Evolutionary conservation across 148 eudicot species (phyloP).

Genomic region (Amaranthus cruentus): DNA sequence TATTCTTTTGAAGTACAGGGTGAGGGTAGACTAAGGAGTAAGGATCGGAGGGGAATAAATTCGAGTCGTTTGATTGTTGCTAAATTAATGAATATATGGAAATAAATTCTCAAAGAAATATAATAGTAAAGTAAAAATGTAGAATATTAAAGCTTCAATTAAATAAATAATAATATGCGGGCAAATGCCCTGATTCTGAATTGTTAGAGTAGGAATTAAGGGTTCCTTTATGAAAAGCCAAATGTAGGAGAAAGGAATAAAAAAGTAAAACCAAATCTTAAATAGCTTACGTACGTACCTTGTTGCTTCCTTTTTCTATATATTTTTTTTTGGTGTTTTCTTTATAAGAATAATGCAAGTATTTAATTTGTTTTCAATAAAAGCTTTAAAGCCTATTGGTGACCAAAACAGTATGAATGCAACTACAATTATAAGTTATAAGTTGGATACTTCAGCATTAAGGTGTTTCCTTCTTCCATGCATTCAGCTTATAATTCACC

Average conservation of each 20-base stretch:
- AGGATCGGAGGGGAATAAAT: too few relatives aligned
- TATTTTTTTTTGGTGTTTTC: neutral
- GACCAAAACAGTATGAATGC: slow-evolving; percentile 2
- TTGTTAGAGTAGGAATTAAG: slow-evolving; percentile 12
- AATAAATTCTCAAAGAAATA: too few relatives aligned
- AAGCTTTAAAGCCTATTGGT: neutral
- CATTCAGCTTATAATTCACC: neutral
- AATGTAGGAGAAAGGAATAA: slow-evolving; percentile 11
- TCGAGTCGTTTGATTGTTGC: too few relatives aligned
- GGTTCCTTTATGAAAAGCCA: slow-evolving; percentile 18
- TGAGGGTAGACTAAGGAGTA: too few relatives aligned
- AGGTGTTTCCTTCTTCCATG: slow-evolving; percentile 19
- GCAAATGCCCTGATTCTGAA: slow-evolving; percentile 7
- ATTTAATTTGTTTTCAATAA: neutral
- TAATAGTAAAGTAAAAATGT: neutral
- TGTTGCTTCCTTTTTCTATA: neutral
- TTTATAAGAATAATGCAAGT: too few relatives aligned
- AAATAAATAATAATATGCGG: neutral
- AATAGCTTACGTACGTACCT: too few relatives aligned
- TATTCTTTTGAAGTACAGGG: too few relatives aligned
- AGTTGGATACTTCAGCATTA: slow-evolving; percentile 19
- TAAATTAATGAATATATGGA: too few relatives aligned
- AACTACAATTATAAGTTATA: neutral
- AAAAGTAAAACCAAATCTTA: slow-evolving; percentile 15
- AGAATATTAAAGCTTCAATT: neutral